Evolutionary conservation across 768 basidiomycete species (phyloP).

Genomic region (Tricholoma furcatifolium): DNA sequence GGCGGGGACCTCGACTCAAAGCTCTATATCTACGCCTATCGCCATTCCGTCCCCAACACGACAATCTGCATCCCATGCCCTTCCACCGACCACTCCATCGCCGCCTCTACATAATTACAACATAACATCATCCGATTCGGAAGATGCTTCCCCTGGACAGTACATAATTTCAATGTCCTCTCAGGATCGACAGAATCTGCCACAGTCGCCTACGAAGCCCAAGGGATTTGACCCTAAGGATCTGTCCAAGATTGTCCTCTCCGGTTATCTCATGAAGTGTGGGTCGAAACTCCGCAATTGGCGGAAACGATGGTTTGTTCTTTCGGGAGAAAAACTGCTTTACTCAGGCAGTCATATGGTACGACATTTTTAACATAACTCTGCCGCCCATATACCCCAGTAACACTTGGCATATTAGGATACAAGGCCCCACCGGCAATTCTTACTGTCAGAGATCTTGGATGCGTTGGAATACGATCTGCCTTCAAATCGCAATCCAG

Average conservation of each 20-base stretch:
- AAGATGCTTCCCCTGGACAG: conserved; percentile 58
- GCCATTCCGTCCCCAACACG: conserved; percentile 43
- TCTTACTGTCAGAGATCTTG: conserved; percentile 81
- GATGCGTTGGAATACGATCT: conserved; percentile 90
- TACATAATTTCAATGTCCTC: conserved; percentile 44
- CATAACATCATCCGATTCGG: conserved; percentile 78
- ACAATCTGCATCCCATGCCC: conserved; percentile 25
- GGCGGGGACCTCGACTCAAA: conserved; percentile 61
- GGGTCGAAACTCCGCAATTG: conserved; percentile 91
- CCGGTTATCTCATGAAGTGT: conserved; percentile 96
- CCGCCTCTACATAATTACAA: conserved; percentile 48
- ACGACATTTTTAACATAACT: conserved; percentile 24
- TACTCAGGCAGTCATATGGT: conserved; percentile 98
- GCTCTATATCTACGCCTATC: conserved; percentile 51
- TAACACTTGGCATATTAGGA: conserved; percentile 53
- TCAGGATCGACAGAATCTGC: conserved; percentile 37
- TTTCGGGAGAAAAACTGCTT: conserved; percentile 84
- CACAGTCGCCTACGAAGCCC: conserved; percentile 45
- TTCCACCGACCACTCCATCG: conserved; percentile 42
- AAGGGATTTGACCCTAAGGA: conserved; percentile 43
- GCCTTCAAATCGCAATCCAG: conserved; percentile 50
- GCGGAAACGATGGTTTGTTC: conserved; percentile 96
- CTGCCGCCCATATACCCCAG: background rate
- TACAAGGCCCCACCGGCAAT: conserved; percentile 82
- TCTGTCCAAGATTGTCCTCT: conserved; percentile 75